These are phyloP conservation scores for Ophiostoma sp. DNA, from an alignment of 2,329 filamentous ascomycete genomes.

Conservation along the genomic window DNA sequence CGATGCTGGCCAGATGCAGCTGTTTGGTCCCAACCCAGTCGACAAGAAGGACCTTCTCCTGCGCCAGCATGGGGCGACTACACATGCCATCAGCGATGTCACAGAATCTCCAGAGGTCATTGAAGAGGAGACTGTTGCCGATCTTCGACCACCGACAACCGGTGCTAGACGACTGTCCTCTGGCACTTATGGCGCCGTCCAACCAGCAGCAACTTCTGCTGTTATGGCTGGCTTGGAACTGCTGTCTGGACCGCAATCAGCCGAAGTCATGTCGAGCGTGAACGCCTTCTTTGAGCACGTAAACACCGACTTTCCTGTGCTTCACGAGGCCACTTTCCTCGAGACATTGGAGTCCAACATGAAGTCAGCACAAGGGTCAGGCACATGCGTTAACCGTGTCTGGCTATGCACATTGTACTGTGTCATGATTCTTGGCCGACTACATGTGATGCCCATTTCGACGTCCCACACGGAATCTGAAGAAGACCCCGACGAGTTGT, in stretches of 20 bases:
- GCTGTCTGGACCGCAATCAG: neutral
- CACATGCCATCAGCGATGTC: neutral
- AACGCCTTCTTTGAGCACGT: slow-evolving; percentile 43
- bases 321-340: slow-evolving; percentile 46
- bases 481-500: slow-evolving; percentile 35
- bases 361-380: slow-evolving; percentile 22
- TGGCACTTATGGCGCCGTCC: neutral
- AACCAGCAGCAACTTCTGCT: neutral
- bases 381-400: slow-evolving; percentile 36
- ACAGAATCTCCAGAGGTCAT: neutral
- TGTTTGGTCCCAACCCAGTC: slow-evolving; percentile 45
- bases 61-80: neutral
- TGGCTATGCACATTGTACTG: slow-evolving; percentile 46
- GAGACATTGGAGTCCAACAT: slow-evolving; percentile 42
- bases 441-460: slow-evolving; percentile 23
- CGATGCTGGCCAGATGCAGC: slow-evolving; percentile 37
- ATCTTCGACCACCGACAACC: neutral
- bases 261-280: neutral
- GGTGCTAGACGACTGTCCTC: neutral
- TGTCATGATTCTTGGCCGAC: slow-evolving; percentile 43
- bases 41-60: slow-evolving; percentile 19
- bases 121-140: neutral
- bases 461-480: slow-evolving; percentile 24
- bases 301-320: slow-evolving; percentile 44
- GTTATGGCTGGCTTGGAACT: neutral